Evolutionary conservation across 2,329 filamentous ascomycete species (phyloP).

Genomic region (Pyrenophora seminiperda): DNA sequence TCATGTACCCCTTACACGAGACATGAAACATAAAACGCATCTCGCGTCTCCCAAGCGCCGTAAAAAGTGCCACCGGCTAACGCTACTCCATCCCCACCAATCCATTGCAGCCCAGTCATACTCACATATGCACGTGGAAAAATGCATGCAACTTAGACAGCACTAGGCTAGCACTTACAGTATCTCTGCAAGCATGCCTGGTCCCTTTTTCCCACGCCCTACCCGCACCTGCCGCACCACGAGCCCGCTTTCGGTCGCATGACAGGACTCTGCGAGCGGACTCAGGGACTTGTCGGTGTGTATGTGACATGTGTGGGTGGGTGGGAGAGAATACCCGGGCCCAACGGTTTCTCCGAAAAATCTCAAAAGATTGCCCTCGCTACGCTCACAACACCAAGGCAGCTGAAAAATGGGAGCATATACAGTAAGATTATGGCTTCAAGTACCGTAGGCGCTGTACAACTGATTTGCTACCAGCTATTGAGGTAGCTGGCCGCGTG

Average conservation of each 20-base stretch:
- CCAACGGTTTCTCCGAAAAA: no score
- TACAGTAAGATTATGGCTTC: no score
- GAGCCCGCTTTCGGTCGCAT: conserved; percentile 4
- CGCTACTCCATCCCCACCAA: conserved; percentile 2
- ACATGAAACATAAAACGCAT: no score
- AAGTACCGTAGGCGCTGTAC: neutral
- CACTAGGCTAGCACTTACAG: neutral
- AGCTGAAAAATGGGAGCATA: no score
- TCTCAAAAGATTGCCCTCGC: no score
- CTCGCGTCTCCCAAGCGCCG: neutral
- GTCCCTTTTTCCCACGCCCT: conserved; percentile 10
- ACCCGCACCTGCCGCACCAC: conserved; percentile 15
- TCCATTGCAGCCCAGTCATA: conserved; percentile 10
- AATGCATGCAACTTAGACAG: neutral
- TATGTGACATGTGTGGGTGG: neutral
- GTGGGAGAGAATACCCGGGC: neutral
- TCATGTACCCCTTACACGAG: neutral
- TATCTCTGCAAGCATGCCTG: conserved; percentile 5
- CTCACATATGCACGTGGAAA: conserved; percentile 11
- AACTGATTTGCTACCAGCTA: no score
- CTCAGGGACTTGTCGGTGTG: conserved; percentile 4
- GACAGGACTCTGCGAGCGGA: neutral
- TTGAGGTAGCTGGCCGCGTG: no score
- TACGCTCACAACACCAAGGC: no score
- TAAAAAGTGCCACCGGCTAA: conserved; percentile 2